Evolutionary conservation across 306 rosid genomes (phyloP).

Genomic region (Cicer arietinum): DNA sequence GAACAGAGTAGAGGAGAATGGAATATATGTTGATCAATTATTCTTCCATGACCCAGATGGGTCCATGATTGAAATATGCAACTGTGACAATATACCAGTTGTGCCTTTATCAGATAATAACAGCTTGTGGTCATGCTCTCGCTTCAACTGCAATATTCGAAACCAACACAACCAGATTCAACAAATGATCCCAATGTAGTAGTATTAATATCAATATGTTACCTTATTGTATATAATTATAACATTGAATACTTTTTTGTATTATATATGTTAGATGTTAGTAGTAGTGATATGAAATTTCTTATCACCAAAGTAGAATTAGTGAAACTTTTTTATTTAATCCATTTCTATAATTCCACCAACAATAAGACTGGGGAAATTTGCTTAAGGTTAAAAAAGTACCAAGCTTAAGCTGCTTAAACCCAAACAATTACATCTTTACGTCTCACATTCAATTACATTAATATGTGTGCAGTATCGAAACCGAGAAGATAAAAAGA

Average conservation of each 20-base stretch:
- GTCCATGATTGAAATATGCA: slow-evolving; percentile 79
- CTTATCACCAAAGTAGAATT: not conserved
- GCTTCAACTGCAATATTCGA: slow-evolving; percentile 50
- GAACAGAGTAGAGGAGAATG: slow-evolving; percentile 66
- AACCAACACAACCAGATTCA: slow-evolving; percentile 48
- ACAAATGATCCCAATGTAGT: slow-evolving; percentile 43
- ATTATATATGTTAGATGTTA: not conserved
- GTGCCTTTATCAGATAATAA: slow-evolving; percentile 55
- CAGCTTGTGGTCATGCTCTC: slow-evolving; percentile 48
- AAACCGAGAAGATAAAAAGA: no score
- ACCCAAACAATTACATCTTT: no score
- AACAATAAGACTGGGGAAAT: no score
- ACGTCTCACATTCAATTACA: no score
- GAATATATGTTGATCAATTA: slow-evolving; percentile 69
- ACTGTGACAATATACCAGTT: slow-evolving; percentile 78
- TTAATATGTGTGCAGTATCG: no score
- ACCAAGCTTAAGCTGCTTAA: no score
- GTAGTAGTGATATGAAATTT: not conserved
- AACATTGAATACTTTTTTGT: not conserved
- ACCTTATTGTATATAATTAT: slow-evolving; percentile 40
- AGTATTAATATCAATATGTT: not conserved
- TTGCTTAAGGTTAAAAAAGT: no score
- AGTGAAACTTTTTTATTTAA: not conserved
- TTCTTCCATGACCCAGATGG: slow-evolving; percentile 94
- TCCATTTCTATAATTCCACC: no score